These are phyloP conservation scores for Alternaria sp. DNA, from an alignment of 2,329 filamentous ascomycete species.

Conservation along the genomic window DNA sequence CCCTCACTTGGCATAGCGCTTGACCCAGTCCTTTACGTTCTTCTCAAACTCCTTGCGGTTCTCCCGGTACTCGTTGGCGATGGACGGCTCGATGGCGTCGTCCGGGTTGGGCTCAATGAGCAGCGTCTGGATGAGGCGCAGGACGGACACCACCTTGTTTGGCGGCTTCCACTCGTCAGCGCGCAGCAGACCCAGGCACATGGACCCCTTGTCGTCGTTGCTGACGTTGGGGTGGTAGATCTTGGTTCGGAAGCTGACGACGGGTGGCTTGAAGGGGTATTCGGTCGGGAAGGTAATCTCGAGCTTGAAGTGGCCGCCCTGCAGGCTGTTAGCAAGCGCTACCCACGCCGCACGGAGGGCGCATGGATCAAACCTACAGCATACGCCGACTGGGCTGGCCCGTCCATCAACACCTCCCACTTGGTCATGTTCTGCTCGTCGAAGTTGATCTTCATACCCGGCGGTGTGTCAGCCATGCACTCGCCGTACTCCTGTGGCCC, in stretches of 20 bases:
- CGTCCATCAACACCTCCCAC: constrained; percentile 72
- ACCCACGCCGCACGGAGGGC: neutral
- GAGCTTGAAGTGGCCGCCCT: constrained; percentile 77
- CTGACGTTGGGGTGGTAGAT: constrained; percentile 96
- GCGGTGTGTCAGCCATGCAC: constrained; percentile 43
- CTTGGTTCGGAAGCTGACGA: constrained; percentile 81
- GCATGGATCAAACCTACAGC: constrained; percentile 56
- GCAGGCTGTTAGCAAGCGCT: constrained; percentile 13
- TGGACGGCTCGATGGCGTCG: constrained; percentile 84
- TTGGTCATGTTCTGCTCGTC: constrained; percentile 70
- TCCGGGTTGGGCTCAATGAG: constrained; percentile 84
- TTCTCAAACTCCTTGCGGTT: constrained; percentile 74
- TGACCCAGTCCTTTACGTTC: constrained; percentile 75
- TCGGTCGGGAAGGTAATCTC: constrained; percentile 74
- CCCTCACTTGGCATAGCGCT: constrained; percentile 67
- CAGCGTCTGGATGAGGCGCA: constrained; percentile 76
- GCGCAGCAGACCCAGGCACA: constrained; percentile 86
- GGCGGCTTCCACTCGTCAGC: constrained; percentile 91
- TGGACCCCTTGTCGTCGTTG: constrained; percentile 82
- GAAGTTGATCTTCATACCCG: constrained; percentile 51
- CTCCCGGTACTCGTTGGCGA: constrained; percentile 81
- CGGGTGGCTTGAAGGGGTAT: constrained; percentile 90
- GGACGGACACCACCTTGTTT: constrained; percentile 74
- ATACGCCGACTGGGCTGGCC: constrained; percentile 69
- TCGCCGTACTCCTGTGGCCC: constrained; percentile 42